Evolutionary conservation across 768 basidiomycete species (phyloP).

Genomic region (Naganishia onofrii): DNA sequence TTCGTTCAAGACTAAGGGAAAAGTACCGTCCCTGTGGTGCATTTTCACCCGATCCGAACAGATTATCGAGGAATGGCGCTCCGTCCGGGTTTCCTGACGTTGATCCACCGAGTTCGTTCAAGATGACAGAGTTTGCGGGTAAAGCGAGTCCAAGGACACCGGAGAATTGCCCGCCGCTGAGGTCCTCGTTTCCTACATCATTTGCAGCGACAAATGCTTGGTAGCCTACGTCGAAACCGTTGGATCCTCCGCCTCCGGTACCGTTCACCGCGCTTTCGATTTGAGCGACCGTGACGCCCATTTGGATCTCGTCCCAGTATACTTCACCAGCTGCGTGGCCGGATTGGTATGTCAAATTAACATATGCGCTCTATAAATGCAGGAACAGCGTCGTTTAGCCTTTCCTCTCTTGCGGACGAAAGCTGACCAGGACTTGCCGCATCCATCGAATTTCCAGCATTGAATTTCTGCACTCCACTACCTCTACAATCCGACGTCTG

Average conservation of each 20-base stretch:
- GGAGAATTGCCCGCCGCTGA: constrained; percentile 42
- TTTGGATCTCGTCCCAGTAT: constrained; percentile 47
- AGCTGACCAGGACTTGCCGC: constrained; percentile 32
- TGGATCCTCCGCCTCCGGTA: constrained; percentile 27
- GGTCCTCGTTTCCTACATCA: constrained; percentile 41
- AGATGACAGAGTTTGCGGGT: constrained; percentile 48
- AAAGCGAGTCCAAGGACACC: constrained; percentile 48
- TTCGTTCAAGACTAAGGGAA: constrained; percentile 44
- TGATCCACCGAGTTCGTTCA: constrained; percentile 42
- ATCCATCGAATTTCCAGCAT: constrained; percentile 28
- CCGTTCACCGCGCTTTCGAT: constrained; percentile 30
- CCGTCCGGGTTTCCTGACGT: constrained; percentile 48
- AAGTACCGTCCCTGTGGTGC: constrained; percentile 47
- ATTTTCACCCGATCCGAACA: constrained; percentile 44
- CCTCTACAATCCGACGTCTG: constrained; percentile 31
- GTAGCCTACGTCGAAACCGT: constrained; percentile 45
- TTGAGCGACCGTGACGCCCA: constrained; percentile 34
- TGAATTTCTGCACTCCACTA: constrained; percentile 26
- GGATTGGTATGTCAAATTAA: constrained; percentile 42
- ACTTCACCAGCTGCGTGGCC: constrained; percentile 43
- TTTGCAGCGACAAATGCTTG: constrained; percentile 48
- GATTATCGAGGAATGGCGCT: constrained; percentile 50
- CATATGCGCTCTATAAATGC: constrained; percentile 28
- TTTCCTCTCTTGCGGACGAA: constrained; percentile 30
- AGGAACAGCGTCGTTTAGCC: neutral